Evolutionary conservation across 768 basidiomycete genomes (phyloP), one percentile per base, ranked within the genome.

Genomic region (Suillus subluteus): DNA sequence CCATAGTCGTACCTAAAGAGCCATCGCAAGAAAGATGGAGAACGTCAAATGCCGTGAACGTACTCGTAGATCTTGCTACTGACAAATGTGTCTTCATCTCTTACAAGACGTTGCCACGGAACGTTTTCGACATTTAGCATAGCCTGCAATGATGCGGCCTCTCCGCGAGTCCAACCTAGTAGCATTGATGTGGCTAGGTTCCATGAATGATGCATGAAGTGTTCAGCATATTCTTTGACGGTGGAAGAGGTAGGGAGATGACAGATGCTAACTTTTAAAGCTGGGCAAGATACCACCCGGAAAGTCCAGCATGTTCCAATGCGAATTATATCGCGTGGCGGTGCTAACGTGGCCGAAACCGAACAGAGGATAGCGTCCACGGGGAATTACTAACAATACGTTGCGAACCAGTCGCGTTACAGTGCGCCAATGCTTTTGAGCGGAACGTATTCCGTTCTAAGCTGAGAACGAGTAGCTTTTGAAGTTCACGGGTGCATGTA

Each of bases 301-400:
- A 62, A 82, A 83, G 72, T 87, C 85, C 68, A 81, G 68, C 62
- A 87, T 68, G 70, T 87, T 87, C 83, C 84, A 85, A 69, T 85
- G 26, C 78, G 75, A 15, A 80, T 81, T 6, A 78, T 79, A 66
- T 82, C 81, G 65, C 84, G 83, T 11, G 81, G 83, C 7, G 82
- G 79, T 38, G 85, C 83, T 6, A 85, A 72, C 35, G 81, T 83
- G 3, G 84, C 78, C 35, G 81, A 79, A 50, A 79, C 78, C 18
- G 84, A 82, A 67, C 78, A 79, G 12, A 86, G 78, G 65, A 86
- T 78, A 30, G 76, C 82, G 67, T 86, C 84, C 52, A 86, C 79
- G 21, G 78, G 76, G 55, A 82, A 75, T 18, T 83, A n/a, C 77
- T 76, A 16, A 69, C 35, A n/a, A 81, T 83, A 62, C 73, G 72